These are phyloP conservation scores for Clarireedia monteithiana DNA, from an alignment of 2,329 filamentous ascomycete genomes.

Conservation along the genomic window DNA sequence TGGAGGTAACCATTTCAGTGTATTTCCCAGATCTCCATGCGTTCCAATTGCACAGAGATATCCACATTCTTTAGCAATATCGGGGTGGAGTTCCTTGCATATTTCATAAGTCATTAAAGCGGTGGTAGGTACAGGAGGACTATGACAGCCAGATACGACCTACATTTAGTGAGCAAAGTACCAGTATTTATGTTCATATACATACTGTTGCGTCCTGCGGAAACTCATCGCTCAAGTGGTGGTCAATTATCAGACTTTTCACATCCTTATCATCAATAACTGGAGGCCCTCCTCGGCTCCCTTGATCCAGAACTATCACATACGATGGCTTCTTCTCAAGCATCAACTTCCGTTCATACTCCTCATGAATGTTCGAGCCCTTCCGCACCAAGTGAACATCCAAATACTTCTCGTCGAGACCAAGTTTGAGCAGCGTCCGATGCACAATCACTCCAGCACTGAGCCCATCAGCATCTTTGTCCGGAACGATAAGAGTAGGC, in stretches of 20 bases:
- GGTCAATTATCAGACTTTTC: slow-evolving; percentile 54
- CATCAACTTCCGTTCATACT: slow-evolving; percentile 45
- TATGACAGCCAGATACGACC: slow-evolving; percentile 55
- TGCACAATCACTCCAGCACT: slow-evolving; percentile 56
- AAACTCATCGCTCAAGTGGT: slow-evolving; percentile 52
- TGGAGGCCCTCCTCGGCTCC: slow-evolving; percentile 46
- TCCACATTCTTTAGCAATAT: slow-evolving; percentile 41
- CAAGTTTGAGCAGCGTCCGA: slow-evolving; percentile 50
- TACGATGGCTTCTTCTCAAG: slow-evolving; percentile 41
- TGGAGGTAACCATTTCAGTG: slow-evolving; percentile 56
- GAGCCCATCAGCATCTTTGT: slow-evolving; percentile 63
- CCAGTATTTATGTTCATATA: background rate
- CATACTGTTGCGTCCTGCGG: slow-evolving; percentile 34
- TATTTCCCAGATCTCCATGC: slow-evolving; percentile 57
- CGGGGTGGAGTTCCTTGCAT: slow-evolving; percentile 47
- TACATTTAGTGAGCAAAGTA: slow-evolving; percentile 12
- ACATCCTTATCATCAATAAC: slow-evolving; percentile 41
- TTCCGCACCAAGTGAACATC: slow-evolving; percentile 52
- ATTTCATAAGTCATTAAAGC: slow-evolving; percentile 57
- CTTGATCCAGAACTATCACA: slow-evolving; percentile 59
- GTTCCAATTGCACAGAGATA: slow-evolving; percentile 60
- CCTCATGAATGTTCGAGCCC: slow-evolving; percentile 49
- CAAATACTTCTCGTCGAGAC: slow-evolving; percentile 44
- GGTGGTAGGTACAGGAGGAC: slow-evolving; percentile 57
- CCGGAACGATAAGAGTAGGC: slow-evolving; percentile 53